Percentiles rank a stretch among this genome's conserved stretches.
Conservation (phyloP, 495 filamentous ascomycete species). For the Trichoderma virens region DNA sequence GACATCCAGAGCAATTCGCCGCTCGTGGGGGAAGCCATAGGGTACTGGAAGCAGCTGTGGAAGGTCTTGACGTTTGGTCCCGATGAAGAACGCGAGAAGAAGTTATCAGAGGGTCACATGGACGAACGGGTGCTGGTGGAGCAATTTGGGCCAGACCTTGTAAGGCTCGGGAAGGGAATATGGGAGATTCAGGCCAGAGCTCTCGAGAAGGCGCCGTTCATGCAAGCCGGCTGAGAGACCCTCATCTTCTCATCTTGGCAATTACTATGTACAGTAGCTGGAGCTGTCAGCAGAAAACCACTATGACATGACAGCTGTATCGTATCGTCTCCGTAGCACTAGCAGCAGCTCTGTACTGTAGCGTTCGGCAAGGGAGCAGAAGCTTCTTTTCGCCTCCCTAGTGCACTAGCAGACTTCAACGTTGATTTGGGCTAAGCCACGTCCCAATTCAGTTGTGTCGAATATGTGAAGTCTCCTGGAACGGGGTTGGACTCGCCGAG, state of each 20-base stretch:
- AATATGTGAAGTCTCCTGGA: background rate
- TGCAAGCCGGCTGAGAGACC: background rate
- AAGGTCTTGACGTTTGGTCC: constrained; percentile 36
- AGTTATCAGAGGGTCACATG: constrained; percentile 11
- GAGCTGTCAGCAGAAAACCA: too few relatives aligned
- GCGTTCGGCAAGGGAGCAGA: background rate
- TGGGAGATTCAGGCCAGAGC: constrained; percentile 39
- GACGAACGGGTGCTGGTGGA: constrained; percentile 28
- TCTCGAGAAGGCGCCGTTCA: constrained; percentile 28
- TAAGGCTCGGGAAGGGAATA: constrained; percentile 26
- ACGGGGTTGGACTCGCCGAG: background rate
- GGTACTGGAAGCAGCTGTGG: constrained; percentile 38
- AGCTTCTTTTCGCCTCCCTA: background rate
- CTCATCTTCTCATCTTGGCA: background rate
- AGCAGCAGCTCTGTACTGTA: too few relatives aligned
- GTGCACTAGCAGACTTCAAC: background rate
- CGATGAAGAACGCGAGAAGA: constrained; percentile 21
- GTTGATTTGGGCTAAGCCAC: background rate
- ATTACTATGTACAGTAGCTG: background rate
- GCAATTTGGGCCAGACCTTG: constrained; percentile 33
- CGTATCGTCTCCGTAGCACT: too few relatives aligned
- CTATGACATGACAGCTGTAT: too few relatives aligned
- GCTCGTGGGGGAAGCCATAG: constrained; percentile 30
- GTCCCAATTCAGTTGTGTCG: background rate
- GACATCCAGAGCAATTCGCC: constrained; percentile 28